Conservation (phyloP, 2,329 filamentous ascomycete species). For the Calonectria fujianensis region DNA sequence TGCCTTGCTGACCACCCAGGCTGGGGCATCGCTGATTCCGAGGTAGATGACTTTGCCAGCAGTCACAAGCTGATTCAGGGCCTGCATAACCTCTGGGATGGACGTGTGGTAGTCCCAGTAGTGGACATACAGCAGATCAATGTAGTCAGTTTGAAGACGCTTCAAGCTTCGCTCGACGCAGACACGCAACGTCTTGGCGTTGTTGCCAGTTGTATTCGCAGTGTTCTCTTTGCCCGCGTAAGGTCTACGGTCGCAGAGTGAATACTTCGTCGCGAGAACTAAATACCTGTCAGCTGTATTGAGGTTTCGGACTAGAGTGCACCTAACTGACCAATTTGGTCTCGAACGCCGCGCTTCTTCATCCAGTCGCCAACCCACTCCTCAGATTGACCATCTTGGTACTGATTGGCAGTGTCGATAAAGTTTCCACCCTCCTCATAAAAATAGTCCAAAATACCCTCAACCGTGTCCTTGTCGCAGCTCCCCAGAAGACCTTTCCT, state of each 20-base stretch:
- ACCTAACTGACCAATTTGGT: constrained; percentile 58
- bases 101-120: constrained; percentile 48
- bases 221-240: constrained; percentile 52
- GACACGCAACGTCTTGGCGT: constrained; percentile 60
- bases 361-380: constrained; percentile 72
- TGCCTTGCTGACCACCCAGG: constrained; percentile 54
- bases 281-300: background rate
- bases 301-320: background rate
- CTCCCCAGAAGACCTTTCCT: constrained; percentile 20
- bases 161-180: constrained; percentile 62
- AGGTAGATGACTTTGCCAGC: constrained; percentile 55
- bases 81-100: constrained; percentile 55
- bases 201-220: constrained; percentile 64
- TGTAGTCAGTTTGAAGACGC: constrained; percentile 62
- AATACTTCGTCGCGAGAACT: constrained; percentile 67
- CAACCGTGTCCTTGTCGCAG: constrained; percentile 67
- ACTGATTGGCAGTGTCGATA: constrained; percentile 73
- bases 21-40: constrained; percentile 55
- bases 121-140: constrained; percentile 58
- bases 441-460: constrained; percentile 74
- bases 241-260: constrained; percentile 59
- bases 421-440: constrained; percentile 75
- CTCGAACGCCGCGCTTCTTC: constrained; percentile 63
- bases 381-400: constrained; percentile 70
- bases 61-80: constrained; percentile 52